Percentiles rank a stretch among this genome's conserved stretches.
phyloP scores from a whole-genome alignment of 176 grass and related monocot genomes.

The Musa itinerans region DNA sequence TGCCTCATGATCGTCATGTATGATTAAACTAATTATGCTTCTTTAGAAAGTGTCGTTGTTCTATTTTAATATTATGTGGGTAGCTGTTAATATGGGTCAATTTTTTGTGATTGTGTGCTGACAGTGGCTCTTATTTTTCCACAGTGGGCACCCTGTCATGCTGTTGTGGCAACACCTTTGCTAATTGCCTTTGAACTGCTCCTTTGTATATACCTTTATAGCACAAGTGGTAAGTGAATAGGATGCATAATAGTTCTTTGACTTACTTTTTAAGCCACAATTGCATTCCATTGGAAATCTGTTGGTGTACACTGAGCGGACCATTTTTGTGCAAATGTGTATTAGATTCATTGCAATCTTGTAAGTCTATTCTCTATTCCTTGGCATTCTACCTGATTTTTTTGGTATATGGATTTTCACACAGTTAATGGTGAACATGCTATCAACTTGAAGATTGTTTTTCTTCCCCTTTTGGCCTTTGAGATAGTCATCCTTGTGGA shows the following conservation, averaged over 20 bases:
- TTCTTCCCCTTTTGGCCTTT: constrained; percentile 63
- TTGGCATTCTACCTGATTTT: neutral
- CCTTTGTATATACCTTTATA: constrained; percentile 59
- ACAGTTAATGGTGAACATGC: constrained; percentile 33
- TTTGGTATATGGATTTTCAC: constrained; percentile 16
- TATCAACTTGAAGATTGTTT: constrained; percentile 62
- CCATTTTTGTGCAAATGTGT: too few relatives aligned
- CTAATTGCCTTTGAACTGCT: constrained; percentile 69
- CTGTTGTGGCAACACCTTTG: constrained; percentile 51
- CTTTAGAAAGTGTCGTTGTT: constrained; percentile 12
- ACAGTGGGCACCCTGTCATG: constrained; percentile 53
- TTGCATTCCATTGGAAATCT: neutral
- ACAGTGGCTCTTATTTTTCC: constrained; percentile 10
- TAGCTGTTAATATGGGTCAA: neutral
- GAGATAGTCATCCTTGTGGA: constrained; percentile 54
- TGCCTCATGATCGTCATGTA: constrained; percentile 36
- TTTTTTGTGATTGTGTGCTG: constrained; percentile 1
- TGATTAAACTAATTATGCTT: constrained; percentile 12
- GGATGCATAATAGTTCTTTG: neutral
- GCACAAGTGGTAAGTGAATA: constrained; percentile 27
- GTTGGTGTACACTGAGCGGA: too few relatives aligned
- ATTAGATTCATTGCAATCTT: too few relatives aligned
- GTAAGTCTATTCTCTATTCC: too few relatives aligned
- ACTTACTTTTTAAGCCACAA: neutral
- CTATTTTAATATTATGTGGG: neutral